Conservation (phyloP, 2,329 filamentous ascomycete genomes). For the Trichophaea hybrida region DNA sequence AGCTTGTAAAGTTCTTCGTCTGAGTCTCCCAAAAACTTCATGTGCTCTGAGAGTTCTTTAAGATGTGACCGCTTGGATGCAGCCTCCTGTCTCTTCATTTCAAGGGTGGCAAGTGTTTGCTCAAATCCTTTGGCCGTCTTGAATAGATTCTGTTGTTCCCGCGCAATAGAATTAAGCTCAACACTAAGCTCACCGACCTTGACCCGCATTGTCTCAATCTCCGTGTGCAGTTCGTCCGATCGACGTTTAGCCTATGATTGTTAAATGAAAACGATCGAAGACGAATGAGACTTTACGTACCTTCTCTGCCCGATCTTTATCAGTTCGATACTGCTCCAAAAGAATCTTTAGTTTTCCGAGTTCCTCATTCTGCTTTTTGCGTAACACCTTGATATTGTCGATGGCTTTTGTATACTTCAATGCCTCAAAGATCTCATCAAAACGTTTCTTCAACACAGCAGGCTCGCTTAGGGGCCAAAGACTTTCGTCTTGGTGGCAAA, state of each 20-base stretch:
- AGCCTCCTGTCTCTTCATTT: slow-evolving; percentile 20
- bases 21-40: slow-evolving; percentile 63
- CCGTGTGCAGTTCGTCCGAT: slow-evolving; percentile 47
- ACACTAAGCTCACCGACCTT: slow-evolving; percentile 44
- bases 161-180: slow-evolving; percentile 46
- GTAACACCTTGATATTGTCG: slow-evolving; percentile 76
- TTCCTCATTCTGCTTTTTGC: slow-evolving; percentile 68
- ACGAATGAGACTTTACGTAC: slow-evolving; percentile 29
- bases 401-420: slow-evolving; percentile 95
- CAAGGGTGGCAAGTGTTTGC: slow-evolving; percentile 25
- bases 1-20: slow-evolving; percentile 52
- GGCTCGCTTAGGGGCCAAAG: slow-evolving; percentile 93
- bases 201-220: slow-evolving; percentile 48
- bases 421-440: slow-evolving; percentile 96
- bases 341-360: slow-evolving; percentile 58
- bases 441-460: slow-evolving; percentile 71
- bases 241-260: slow-evolving; percentile 43
- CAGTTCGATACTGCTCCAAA: slow-evolving; percentile 61
- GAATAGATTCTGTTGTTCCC: slow-evolving; percentile 33
- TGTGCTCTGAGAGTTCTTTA: slow-evolving; percentile 33
- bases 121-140: slow-evolving; percentile 28
- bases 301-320: slow-evolving; percentile 71
- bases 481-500: slow-evolving; percentile 96
- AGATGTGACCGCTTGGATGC: slow-evolving; percentile 28
- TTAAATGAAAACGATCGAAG: slow-evolving; percentile 1